Conservation (phyloP, 192 early-diverging fungal genomes). For the Pilaira anomala region DNA sequence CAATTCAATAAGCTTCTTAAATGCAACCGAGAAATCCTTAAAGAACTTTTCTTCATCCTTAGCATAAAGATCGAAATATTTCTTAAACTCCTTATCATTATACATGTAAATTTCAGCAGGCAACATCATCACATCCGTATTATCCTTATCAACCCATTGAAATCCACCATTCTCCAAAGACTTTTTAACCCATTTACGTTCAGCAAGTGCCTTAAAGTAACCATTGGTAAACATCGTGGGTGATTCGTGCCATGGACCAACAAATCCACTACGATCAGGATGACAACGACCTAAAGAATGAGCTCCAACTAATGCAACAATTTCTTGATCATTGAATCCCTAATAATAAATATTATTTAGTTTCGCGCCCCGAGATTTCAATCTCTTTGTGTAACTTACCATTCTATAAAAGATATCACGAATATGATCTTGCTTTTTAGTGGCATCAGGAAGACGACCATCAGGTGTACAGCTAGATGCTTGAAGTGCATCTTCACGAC, state of each 20-base stretch:
- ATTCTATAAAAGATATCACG: conserved; percentile 81
- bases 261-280: conserved; percentile 67
- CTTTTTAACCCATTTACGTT: conserved; percentile 79
- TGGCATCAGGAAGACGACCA: conserved; percentile 76
- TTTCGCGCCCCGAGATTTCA: neutral
- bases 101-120: conserved; percentile 55
- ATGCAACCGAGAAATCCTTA: conserved; percentile 84
- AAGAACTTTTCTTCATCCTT: conserved; percentile 86
- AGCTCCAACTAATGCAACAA: conserved; percentile 70
- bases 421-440: conserved; percentile 63
- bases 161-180: conserved; percentile 70
- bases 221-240: conserved; percentile 89
- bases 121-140: conserved; percentile 59
- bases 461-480: conserved; percentile 58
- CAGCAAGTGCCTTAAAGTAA: conserved; percentile 78
- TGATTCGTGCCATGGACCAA: conserved; percentile 87
- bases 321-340: conserved; percentile 75
- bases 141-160: conserved; percentile 85
- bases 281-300: conserved; percentile 80
- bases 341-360: conserved; percentile 2
- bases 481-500: conserved; percentile 51
- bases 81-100: conserved; percentile 67
- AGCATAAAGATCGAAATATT: conserved; percentile 81
- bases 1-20: conserved; percentile 83
- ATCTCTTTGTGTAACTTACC: conserved; percentile 25